Conservation (phyloP, 2,329 filamentous ascomycete species). For the Fusarium nisikadoi region DNA sequence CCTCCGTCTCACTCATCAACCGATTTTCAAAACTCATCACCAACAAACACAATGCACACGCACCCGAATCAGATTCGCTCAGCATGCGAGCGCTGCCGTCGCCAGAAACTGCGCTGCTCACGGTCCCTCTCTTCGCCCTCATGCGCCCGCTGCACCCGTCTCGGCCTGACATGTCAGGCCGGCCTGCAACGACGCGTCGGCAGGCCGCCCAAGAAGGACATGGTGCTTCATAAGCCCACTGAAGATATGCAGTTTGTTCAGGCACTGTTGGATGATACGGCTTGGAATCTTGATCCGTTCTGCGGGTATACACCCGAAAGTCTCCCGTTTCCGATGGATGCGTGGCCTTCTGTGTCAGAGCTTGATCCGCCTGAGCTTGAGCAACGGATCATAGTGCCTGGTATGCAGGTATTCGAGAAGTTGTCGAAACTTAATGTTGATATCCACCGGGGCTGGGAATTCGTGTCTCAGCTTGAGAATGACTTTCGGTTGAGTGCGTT, state of each 20-base stretch:
- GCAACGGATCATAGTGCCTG: conserved; percentile 13
- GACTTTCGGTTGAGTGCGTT: conserved; percentile 22
- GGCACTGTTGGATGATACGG: conserved; percentile 23
- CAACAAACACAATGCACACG: conserved; percentile 30
- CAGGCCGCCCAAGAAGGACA: conserved; percentile 42
- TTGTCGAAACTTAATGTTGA: conserved; percentile 40
- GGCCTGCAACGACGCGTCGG: conserved; percentile 48
- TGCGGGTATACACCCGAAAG: conserved; percentile 9
- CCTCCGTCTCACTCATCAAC: neutral
- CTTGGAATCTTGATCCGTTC: conserved; percentile 35
- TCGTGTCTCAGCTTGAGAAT: conserved; percentile 1
- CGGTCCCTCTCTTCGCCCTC: conserved; percentile 38
- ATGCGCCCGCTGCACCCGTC: conserved; percentile 46
- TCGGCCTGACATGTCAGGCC: conserved; percentile 43
- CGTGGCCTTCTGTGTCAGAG: conserved; percentile 30
- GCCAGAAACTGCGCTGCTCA: conserved; percentile 48
- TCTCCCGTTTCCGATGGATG: conserved; percentile 36
- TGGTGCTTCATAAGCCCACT: conserved; percentile 5
- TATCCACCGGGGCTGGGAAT: conserved; percentile 31
- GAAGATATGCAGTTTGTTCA: conserved; percentile 32
- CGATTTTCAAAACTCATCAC: neutral
- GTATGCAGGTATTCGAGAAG: conserved; percentile 29
- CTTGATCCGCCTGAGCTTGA: conserved; percentile 11
- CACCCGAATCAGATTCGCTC: conserved; percentile 49
- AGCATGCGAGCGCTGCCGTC: conserved; percentile 48